Evolutionary conservation across 2,329 filamentous ascomycete genomes (phyloP).

Genomic region (Hypomyces perniciosus): DNA sequence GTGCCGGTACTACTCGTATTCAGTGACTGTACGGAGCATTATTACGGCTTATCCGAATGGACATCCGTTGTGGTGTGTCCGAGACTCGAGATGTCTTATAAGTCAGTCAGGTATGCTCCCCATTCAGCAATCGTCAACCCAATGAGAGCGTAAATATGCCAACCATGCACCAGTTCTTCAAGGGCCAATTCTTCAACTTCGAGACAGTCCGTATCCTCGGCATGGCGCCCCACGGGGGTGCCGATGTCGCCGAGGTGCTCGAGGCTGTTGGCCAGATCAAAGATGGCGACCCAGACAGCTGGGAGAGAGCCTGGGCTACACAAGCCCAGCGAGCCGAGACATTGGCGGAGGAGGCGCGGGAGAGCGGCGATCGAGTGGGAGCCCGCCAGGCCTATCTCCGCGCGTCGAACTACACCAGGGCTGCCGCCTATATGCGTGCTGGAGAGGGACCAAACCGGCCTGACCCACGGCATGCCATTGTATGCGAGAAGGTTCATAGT

Average conservation of each 20-base stretch:
- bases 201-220: slow-evolving; percentile 8
- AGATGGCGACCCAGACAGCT: slow-evolving; percentile 7
- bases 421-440: slow-evolving; percentile 8
- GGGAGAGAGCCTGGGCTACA: slow-evolving; percentile 6
- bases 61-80: too few species aligned
- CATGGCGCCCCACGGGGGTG: slow-evolving; percentile 4
- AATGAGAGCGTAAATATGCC: background rate
- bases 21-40: too few species aligned
- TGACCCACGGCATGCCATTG: background rate
- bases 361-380: background rate
- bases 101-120: too few species aligned
- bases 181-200: slow-evolving; percentile 9
- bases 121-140: too few species aligned
- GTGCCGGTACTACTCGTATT: too few species aligned
- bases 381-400: slow-evolving; percentile 6
- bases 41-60: too few species aligned
- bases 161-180: background rate
- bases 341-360: slow-evolving; percentile 5
- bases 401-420: slow-evolving; percentile 10
- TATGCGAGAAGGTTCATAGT: background rate
- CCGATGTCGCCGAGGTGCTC: slow-evolving; percentile 8
- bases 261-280: slow-evolving; percentile 11
- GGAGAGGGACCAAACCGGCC: background rate
- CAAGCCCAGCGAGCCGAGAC: slow-evolving; percentile 7
- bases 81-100: too few species aligned